Base-by-base conservation (phyloP, 2,329 filamentous ascomycete genomes). In the Fusarium compactum region DNA sequence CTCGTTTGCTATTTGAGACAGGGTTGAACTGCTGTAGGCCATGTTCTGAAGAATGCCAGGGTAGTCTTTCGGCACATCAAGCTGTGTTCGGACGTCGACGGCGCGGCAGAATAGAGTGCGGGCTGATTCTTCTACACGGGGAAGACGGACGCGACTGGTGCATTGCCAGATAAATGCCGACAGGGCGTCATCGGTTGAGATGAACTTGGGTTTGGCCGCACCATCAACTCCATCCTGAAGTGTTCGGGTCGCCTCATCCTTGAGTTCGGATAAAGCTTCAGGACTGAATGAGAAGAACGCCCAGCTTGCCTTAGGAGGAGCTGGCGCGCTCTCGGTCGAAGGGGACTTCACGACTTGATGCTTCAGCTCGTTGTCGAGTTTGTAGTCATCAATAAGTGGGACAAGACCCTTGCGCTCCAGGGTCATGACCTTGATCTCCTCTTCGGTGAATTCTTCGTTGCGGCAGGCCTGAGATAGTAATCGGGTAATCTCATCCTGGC, bases 181-280 rank as follows among this genome's bases (percentile, higher is more conserved):
- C 16, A 89, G 75, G 5, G 82, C 79, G 70, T 89, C 87, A 58
- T 89, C 86, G 1, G 85, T 88, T 3, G 86, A 38, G 10, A 38
- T n/a, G 65, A 80, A 87, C 4, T 41, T 48, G 10, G 34, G 34
- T 7, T 38, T 38, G 18, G 10, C 18, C 3, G 6, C 18, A 12
- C 10, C 34, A 8, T 38, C 34, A 38, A 38, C 34, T 3, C 18
- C 34, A n/a, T 7, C 18, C 18, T 38, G 34, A 4, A 38, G 34
- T 12, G 34, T 38, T 1, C 10, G 45, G 9, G 74, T 74, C 6
- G 84, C 83, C 0, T 71, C 34, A 0, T 71, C 45, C 62, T 88
- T 88, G 3, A 88, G 74, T 0, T 68, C 56, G 4, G 67, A 53
- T 2, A 87, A 78, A 0, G 81, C 78, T 5, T 73, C 45, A 1